Base-by-base conservation (phyloP, 495 filamentous ascomycete species). In the Polyplosphaeria fusca region DNA sequence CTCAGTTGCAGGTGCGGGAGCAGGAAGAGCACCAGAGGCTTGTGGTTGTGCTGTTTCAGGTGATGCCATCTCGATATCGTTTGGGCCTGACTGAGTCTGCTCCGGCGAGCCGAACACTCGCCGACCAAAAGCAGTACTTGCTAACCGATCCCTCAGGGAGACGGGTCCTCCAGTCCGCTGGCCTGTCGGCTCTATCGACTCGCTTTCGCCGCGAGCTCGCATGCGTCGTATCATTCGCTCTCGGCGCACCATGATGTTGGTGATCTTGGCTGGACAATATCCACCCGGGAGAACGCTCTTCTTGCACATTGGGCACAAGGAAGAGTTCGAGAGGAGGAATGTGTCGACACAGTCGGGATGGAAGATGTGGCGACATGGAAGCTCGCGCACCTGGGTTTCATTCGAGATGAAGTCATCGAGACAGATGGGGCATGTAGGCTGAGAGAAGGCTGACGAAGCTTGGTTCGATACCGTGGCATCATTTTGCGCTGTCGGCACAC, bases 351-450 rank as follows among this genome's bases (percentile, higher is more conserved):
- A 97, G 38, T 83, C 84, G 2, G 88, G 83, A 51, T 97, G 90
- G 71, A 89, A 97, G 52, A 96, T 91, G 67, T 97, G 92, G 0
- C 86, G 80, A 60, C 92, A 97, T 0, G 87, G 84, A 3, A 96
- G 76, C 68, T 94, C 88, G 32, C 90, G 86, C 55, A 96, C 87
- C 20, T 79, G 78, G 0, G 89, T 85, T 14, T 68, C 65, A 7
- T 78, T 77, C 16, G 84, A 79, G 22, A 82, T 76, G 67, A 87
- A 97, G 54, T 88, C 80, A 18, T 93, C 88, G 1, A 95, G 79
- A 63, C 92, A 97, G 53, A 96, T 95, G 4, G 84, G 78, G 66
- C 92, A 96, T 4, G 77, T 83, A 0, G 86, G 84, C 68, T 92
- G 88, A 20, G 82, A 78, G 55, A 84, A 79, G 24, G 65, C 49